Conservation (phyloP, 2,329 filamentous ascomycete species). For the Bipolaris zeicola region DNA sequence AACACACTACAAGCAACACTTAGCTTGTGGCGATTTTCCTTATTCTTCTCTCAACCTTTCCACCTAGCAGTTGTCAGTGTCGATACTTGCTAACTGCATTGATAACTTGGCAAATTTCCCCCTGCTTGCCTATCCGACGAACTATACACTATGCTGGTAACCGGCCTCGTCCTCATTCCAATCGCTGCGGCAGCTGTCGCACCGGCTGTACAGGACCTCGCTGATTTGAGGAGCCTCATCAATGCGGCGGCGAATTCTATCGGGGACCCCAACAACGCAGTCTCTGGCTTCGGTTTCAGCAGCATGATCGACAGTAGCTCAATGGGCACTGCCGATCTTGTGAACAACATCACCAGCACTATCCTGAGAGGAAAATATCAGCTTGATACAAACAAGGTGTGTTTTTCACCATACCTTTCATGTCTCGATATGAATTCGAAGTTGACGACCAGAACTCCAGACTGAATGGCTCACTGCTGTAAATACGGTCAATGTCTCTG, state of each 20-base stretch:
- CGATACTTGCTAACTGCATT: constrained; percentile 7
- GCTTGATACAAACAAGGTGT: constrained; percentile 40
- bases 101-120: constrained; percentile 17
- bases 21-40: constrained; percentile 23
- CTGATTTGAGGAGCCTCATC: constrained; percentile 35
- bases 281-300: constrained; percentile 35
- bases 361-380: constrained; percentile 40
- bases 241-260: constrained; percentile 38
- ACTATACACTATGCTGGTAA: constrained; percentile 33
- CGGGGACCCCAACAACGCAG: constrained; percentile 34
- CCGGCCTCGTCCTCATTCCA: constrained; percentile 34
- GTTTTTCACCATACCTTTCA: not conserved
- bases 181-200: constrained; percentile 21
- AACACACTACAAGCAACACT: constrained; percentile 21
- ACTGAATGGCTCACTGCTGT: constrained; percentile 25
- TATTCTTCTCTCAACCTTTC: constrained; percentile 8
- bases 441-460: constrained; percentile 14
- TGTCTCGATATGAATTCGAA: not conserved
- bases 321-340: constrained; percentile 40
- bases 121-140: not conserved
- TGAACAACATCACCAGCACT: constrained; percentile 41
- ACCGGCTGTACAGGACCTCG: constrained; percentile 39
- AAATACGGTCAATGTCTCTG: constrained; percentile 8
- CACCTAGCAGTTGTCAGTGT: constrained; percentile 3
- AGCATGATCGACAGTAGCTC: constrained; percentile 17